phyloP scores from a whole-genome alignment of 2,329 filamentous ascomycete genomes.

The Mollisia scopiformis region DNA sequence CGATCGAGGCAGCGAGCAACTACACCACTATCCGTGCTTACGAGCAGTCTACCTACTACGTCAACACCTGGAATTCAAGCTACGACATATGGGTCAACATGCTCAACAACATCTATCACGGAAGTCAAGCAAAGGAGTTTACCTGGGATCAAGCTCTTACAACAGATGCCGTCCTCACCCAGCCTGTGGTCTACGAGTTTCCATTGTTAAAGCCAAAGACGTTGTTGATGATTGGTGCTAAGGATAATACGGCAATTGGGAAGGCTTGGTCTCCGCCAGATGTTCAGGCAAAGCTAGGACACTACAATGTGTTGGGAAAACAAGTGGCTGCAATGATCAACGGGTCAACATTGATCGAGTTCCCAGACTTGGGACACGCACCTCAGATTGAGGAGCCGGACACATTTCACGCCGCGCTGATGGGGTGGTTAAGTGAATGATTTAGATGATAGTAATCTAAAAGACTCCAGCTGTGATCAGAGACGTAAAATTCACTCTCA shows the following conservation, averaged over 20 bases:
- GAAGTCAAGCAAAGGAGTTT: slow-evolving; percentile 45
- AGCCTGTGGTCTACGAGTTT: slow-evolving; percentile 55
- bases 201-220: slow-evolving; percentile 47
- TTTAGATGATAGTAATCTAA: too few species aligned
- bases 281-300: slow-evolving; percentile 48
- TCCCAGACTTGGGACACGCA: slow-evolving; percentile 52
- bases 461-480: too few species aligned
- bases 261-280: slow-evolving; percentile 49
- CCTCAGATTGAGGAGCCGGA: slow-evolving; percentile 55
- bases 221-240: slow-evolving; percentile 52
- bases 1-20: slow-evolving; percentile 43
- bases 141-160: slow-evolving; percentile 51
- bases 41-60: slow-evolving; percentile 52
- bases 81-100: slow-evolving; percentile 60
- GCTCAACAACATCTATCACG: slow-evolving; percentile 54
- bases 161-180: slow-evolving; percentile 58
- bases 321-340: slow-evolving; percentile 47
- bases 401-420: slow-evolving; percentile 48
- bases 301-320: slow-evolving; percentile 53
- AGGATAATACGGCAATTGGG: slow-evolving; percentile 58
- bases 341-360: slow-evolving; percentile 48
- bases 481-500: too few species aligned
- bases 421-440: slow-evolving; percentile 45
- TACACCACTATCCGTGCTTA: slow-evolving; percentile 49
- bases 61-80: slow-evolving; percentile 48